phyloP scores from a whole-genome alignment of 2,329 filamentous ascomycete species.

The Gnomoniopsis sp. region DNA sequence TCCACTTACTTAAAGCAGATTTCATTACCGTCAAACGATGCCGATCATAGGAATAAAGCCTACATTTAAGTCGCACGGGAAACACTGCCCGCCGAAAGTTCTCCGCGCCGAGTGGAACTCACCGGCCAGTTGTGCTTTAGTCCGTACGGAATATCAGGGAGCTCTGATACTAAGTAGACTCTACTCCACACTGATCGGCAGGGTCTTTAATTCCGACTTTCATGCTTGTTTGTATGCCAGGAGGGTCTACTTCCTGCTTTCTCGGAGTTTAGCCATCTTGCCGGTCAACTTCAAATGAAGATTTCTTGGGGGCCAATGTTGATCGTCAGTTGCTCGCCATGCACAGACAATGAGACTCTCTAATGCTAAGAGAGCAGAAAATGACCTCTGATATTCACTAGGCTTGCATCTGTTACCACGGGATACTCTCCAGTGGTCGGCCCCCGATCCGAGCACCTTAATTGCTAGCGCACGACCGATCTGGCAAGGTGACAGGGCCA shows the following conservation, averaged over 20 bases:
- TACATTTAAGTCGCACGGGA: background rate
- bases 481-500: background rate
- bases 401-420: background rate
- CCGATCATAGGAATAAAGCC: background rate
- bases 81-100: background rate
- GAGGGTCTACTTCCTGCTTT: background rate
- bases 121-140: background rate
- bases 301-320: background rate
- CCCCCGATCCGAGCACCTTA: background rate
- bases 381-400: background rate
- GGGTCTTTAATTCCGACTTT: background rate
- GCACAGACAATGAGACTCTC: too few species aligned
- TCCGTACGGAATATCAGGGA: too few species aligned
- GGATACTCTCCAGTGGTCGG: background rate
- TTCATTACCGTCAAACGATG: background rate
- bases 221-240: background rate
- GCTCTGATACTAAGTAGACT: too few species aligned
- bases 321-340: background rate
- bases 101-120: background rate
- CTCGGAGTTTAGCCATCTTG: too few species aligned
- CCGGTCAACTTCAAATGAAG: too few species aligned
- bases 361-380: too few species aligned
- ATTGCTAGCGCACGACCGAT: background rate
- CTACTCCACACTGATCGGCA: background rate
- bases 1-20: background rate